These are phyloP conservation scores for Hyaloscypha hepaticicola DNA, from an alignment of 495 filamentous ascomycete genomes.

Conservation along the genomic window DNA sequence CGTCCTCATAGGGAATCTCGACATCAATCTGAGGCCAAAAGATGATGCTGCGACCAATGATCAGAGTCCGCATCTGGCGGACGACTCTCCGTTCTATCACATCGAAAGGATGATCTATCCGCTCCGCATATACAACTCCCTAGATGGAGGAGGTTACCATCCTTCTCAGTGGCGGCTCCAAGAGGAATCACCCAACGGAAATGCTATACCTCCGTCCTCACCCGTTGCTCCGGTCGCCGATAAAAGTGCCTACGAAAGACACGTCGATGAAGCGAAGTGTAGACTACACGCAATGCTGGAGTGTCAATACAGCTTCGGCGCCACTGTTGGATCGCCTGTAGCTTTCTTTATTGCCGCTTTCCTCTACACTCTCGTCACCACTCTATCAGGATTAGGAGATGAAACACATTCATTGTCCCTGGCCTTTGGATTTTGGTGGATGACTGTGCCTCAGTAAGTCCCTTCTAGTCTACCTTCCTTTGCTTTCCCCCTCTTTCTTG, in stretches of 20 bases:
- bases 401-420: constrained; percentile 43
- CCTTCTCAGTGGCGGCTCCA: too few relatives aligned
- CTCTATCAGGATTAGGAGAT: constrained; percentile 40
- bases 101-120: too few relatives aligned
- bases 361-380: constrained; percentile 32
- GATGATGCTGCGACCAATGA: constrained; percentile 3
- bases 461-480: too few relatives aligned
- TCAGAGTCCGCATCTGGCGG: too few relatives aligned
- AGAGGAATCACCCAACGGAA: too few relatives aligned
- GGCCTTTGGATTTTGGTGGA: constrained; percentile 44
- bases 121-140: too few relatives aligned
- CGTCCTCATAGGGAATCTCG: constrained; percentile 24
- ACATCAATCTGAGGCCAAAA: neutral
- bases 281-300: constrained; percentile 9
- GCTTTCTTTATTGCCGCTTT: constrained; percentile 49
- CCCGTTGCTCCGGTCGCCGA: too few relatives aligned
- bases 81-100: too few relatives aligned
- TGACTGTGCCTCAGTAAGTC: constrained; percentile 35
- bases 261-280: neutral
- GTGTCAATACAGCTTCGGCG: constrained; percentile 38
- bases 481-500: too few relatives aligned
- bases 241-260: neutral
- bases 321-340: constrained; percentile 47
- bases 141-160: too few relatives aligned
- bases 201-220: too few relatives aligned